Evolutionary conservation across 2,329 filamentous ascomycete genomes (phyloP).

Genomic region (Ophiostoma tasmaniense): DNA sequence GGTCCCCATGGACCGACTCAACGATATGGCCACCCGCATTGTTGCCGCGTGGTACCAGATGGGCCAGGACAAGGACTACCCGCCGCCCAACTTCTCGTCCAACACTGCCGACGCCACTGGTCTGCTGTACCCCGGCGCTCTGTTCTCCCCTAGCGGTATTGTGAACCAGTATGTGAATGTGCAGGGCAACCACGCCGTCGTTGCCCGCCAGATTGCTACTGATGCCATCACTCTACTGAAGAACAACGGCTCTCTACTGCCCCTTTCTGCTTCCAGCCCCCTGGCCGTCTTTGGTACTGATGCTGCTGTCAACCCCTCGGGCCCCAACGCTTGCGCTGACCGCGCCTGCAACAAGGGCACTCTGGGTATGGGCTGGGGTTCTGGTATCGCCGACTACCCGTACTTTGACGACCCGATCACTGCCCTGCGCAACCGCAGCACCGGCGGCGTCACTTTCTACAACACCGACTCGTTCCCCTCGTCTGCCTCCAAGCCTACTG

Average conservation of each 20-base stretch:
- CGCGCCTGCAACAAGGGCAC: constrained; percentile 53
- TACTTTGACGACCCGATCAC: constrained; percentile 58
- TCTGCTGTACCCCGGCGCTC: constrained; percentile 47
- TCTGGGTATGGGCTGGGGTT: constrained; percentile 61
- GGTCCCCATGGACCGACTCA: constrained; percentile 50
- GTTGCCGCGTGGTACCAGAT: constrained; percentile 54
- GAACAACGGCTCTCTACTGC: constrained; percentile 46
- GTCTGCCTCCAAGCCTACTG: constrained; percentile 38
- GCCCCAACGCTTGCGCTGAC: constrained; percentile 57
- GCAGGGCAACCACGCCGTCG: constrained; percentile 48
- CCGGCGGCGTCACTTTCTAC: constrained; percentile 44
- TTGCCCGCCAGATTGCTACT: constrained; percentile 44
- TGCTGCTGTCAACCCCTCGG: constrained; percentile 50
- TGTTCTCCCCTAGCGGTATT: constrained; percentile 50
- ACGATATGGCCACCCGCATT: constrained; percentile 59
- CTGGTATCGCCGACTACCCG: constrained; percentile 51
- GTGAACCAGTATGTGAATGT: constrained; percentile 63
- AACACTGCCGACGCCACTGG: constrained; percentile 50
- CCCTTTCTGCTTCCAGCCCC: constrained; percentile 45
- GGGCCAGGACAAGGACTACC: constrained; percentile 42
- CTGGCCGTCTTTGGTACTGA: constrained; percentile 57
- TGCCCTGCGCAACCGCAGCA: constrained; percentile 48
- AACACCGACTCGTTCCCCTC: constrained; percentile 55
- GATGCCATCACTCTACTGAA: constrained; percentile 60
- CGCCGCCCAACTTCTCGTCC: constrained; percentile 44